phyloP scores from a whole-genome alignment of 192 early-diverging fungal species.

The Rhizophagus sp. region DNA sequence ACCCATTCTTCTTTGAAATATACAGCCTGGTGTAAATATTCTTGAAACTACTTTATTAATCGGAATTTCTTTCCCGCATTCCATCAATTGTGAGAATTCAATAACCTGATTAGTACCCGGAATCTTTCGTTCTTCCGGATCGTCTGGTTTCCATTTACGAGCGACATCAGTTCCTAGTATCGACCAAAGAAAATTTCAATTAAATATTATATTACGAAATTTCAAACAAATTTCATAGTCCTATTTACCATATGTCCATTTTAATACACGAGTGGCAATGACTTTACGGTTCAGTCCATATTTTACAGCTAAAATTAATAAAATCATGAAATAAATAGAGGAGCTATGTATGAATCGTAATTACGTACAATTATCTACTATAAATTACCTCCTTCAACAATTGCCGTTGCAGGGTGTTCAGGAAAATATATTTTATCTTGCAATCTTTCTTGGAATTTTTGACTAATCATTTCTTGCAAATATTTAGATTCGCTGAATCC shows the following conservation, averaged over 20 bases:
- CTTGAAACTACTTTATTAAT: not conserved
- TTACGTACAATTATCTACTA: not conserved
- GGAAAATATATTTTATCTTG: slow-evolving; percentile 46
- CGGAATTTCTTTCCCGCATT: not conserved
- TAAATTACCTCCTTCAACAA: slow-evolving; percentile 43
- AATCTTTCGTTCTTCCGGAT: not conserved
- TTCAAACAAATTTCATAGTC: not conserved
- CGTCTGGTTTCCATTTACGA: not conserved
- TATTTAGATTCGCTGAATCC: slow-evolving; percentile 58
- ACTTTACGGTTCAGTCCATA: slow-evolving; percentile 44
- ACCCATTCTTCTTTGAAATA: not conserved
- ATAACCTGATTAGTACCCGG: not conserved
- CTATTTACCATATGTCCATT: slow-evolving; percentile 15
- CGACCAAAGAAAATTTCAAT: no score
- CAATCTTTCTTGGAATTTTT: slow-evolving; percentile 45
- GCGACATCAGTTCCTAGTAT: not conserved
- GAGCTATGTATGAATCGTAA: not conserved
- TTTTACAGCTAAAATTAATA: slow-evolving; percentile 39
- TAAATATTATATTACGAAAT: not conserved
- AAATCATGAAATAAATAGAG: not conserved
- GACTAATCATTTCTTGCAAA: slow-evolving; percentile 46
- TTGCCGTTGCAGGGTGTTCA: slow-evolving; percentile 48
- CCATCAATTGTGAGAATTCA: not conserved
- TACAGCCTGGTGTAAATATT: not conserved
- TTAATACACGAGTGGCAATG: slow-evolving; percentile 19